phyloP scores from a whole-genome alignment of 208 protist species.

The Trypanosoma scelopori region DNA sequence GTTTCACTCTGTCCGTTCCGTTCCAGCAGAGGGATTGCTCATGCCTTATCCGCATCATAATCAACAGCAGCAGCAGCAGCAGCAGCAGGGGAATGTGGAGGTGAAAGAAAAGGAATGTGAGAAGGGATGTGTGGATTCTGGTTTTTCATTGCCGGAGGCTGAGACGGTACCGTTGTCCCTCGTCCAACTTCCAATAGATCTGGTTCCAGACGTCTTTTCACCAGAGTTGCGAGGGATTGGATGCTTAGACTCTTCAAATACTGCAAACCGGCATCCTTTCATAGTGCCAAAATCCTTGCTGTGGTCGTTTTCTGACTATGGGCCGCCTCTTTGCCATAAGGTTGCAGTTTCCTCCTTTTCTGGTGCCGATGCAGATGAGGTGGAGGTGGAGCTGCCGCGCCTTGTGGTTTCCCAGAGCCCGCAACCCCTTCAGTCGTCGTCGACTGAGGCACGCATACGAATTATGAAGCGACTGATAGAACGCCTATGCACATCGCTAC shows the following conservation, averaged over 20 bases:
- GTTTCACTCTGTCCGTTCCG: slow-evolving; percentile 12
- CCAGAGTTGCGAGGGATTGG: slow-evolving; percentile 48
- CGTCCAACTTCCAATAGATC: slow-evolving; percentile 49
- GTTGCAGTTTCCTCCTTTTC: not conserved
- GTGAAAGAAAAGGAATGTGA: too few relatives aligned
- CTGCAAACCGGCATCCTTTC: slow-evolving; percentile 22
- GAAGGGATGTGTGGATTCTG: not conserved
- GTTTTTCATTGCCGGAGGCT: not conserved
- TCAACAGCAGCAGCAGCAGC: too few relatives aligned
- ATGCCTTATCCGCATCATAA: not conserved
- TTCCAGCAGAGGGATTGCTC: not conserved
- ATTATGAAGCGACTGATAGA: slow-evolving; percentile 68
- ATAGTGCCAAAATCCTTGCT: slow-evolving; percentile 29
- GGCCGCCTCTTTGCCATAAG: slow-evolving; percentile 23
- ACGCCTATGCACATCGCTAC: slow-evolving; percentile 37
- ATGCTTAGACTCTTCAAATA: slow-evolving; percentile 14
- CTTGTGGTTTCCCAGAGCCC: not conserved
- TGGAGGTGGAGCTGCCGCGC: not conserved
- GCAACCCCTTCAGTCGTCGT: slow-evolving; percentile 28
- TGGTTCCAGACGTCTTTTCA: slow-evolving; percentile 47
- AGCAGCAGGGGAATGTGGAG: not conserved
- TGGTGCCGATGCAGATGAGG: not conserved
- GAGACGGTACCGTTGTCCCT: not conserved
- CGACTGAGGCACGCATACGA: slow-evolving; percentile 33
- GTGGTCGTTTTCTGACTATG: slow-evolving; percentile 46